These are phyloP conservation scores for Chalaropsis ovoidea DNA, from an alignment of 2,329 filamentous ascomycete genomes.

Conservation along the genomic window DNA sequence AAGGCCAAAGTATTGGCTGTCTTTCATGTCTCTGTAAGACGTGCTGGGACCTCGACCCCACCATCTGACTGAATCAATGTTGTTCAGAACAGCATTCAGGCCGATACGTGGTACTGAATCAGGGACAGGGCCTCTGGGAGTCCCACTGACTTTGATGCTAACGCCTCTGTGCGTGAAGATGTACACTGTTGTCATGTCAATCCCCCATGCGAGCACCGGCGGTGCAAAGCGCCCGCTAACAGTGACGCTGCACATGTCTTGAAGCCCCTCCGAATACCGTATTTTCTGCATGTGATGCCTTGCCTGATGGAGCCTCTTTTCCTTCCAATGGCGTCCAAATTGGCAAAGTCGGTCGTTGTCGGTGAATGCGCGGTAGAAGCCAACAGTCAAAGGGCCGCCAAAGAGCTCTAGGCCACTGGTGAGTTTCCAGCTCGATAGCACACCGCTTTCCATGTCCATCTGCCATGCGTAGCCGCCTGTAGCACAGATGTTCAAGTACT, in stretches of 20 bases:
- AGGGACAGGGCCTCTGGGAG: conserved; percentile 40
- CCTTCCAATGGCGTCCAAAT: conserved; percentile 13
- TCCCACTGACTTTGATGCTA: conserved; percentile 41
- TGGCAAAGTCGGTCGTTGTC: conserved; percentile 17
- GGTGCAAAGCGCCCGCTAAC: conserved; percentile 50
- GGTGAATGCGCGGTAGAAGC: conserved; percentile 16
- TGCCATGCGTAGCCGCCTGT: not conserved
- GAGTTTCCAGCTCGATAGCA: conserved; percentile 9
- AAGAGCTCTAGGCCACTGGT: conserved; percentile 19
- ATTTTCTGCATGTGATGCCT: not conserved
- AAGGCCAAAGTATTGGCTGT: conserved; percentile 48
- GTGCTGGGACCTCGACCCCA: conserved; percentile 58
- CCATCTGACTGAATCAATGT: conserved; percentile 43
- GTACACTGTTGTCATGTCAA: conserved; percentile 44
- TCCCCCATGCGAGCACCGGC: conserved; percentile 52
- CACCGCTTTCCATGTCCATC: not conserved
- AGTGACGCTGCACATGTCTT: conserved; percentile 33
- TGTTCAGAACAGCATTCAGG: conserved; percentile 38
- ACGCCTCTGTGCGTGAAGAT: conserved; percentile 43
- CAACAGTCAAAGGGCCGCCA: not conserved
- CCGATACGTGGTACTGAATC: conserved; percentile 54
- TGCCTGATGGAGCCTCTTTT: conserved; percentile 14
- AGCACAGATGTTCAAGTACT: not conserved
- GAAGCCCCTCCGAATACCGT: not conserved
- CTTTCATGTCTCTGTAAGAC: conserved; percentile 56